Percentiles rank a stretch among this genome's conserved stretches.
Evolutionary conservation across 805 yeast species (phyloP).

Genomic region (Hanseniaspora guilliermondii): DNA sequence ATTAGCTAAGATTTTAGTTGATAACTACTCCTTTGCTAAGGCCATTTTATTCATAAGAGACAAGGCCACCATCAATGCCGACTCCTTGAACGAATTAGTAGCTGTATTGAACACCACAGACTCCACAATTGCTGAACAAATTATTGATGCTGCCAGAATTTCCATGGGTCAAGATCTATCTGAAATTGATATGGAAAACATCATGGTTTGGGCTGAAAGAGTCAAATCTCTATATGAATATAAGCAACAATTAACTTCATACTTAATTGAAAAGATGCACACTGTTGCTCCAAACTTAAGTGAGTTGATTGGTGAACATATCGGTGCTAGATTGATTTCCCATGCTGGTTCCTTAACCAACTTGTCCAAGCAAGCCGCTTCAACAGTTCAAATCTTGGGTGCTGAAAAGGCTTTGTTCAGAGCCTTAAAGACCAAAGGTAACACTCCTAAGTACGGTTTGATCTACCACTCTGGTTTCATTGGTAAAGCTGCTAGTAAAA

Average conservation of each 20-base stretch:
- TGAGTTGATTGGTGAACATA: slow-evolving; percentile 95
- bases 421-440: slow-evolving; percentile 91
- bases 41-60: slow-evolving; percentile 73
- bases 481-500: slow-evolving; percentile 87
- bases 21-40: slow-evolving; percentile 75
- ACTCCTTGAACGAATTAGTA: slow-evolving; percentile 78
- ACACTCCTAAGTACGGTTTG: slow-evolving; percentile 92
- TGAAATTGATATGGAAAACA: slow-evolving; percentile 86
- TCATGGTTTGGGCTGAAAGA: slow-evolving; percentile 81
- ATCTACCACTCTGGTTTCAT: slow-evolving; percentile 90
- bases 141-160: slow-evolving; percentile 88
- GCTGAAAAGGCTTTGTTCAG: slow-evolving; percentile 95
- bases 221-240: slow-evolving; percentile 85
- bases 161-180: slow-evolving; percentile 99
- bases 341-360: slow-evolving; percentile 97
- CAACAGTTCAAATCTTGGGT: slow-evolving; percentile 95
- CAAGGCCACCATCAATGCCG: slow-evolving; percentile 70
- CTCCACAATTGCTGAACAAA: slow-evolving; percentile 80
- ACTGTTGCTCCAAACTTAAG: slow-evolving; percentile 95
- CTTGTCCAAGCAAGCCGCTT: slow-evolving; percentile 95
- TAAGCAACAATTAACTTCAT: slow-evolving; percentile 70
- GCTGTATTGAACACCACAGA: slow-evolving; percentile 75
- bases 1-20: slow-evolving; percentile 80
- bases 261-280: slow-evolving; percentile 91
- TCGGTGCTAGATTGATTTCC: slow-evolving; percentile 95